Evolutionary conservation across 345 rosid species (phyloP), one percentile per base, ranked within the genome.

Genomic region (Hibiscus mutabilis): DNA sequence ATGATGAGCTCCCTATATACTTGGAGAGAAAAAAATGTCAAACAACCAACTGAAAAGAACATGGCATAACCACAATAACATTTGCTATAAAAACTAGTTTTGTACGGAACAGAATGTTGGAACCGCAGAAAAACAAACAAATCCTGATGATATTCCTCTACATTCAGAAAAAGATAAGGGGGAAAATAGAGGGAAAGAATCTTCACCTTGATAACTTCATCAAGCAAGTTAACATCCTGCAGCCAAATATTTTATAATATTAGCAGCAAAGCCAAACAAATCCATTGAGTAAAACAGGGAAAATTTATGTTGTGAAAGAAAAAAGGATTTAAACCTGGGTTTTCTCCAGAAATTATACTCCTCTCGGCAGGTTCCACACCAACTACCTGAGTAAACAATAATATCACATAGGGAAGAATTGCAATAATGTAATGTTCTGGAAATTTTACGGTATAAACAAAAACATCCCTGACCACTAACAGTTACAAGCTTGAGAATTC

Each of bases 321-420:
- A 74, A 68, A 35, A 27, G 27, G 27, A 31, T 72, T 52, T 77
- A 55, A 73, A 91, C 96, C 98, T 55, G 89, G 78, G 53, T 82
- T 88, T 70, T 90, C 96, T 77, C 97, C 96, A 33, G 95, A 94
- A 68, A 91, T 84, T 64, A 94, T 77, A 82, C 95, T 94, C 79
- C 95, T 86, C 68, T 91, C 98, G 16, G 98, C 93, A 74, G 96
- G 98, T 78, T 94, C 98, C 79, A 91, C 98, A 2, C 98, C 98
- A 44, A 91, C 86, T 40, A 94, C 85, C 97, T 91, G 78, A 70
- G 74, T 16, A 75, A 73, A 73, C 6, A 78, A 75, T 61, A 59
- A 22, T n/a, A 52, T 49, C 0, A 72, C 10, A 5, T 8, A 4
- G 49, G 65, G 37, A 25, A 29, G 7, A 60, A 2, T 49, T 22